Evolutionary conservation across 495 filamentous ascomycete genomes (phyloP), one percentile per base, ranked within the genome.

Genomic region (Immersiella caudata): DNA sequence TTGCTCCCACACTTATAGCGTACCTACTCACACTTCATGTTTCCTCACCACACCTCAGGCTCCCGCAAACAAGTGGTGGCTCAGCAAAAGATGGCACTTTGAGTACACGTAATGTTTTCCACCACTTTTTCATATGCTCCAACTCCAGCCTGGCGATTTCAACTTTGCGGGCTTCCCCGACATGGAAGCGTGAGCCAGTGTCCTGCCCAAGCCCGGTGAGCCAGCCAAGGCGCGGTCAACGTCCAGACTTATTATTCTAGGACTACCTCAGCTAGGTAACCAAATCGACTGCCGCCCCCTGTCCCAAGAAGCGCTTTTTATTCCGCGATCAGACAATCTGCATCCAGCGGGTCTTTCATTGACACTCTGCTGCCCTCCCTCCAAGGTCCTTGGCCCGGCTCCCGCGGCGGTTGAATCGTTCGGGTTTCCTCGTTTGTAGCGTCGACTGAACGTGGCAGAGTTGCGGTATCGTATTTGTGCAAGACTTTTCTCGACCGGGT

Each of bases 41-140:
- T 11, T 22, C 6, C 29, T 21, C 29, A 33, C n/a, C 12, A 29
- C 16, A 22, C 57, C 9, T 27, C n/a, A 46, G 16, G 33, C 60
- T 18, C 7, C n/a, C 24, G 21, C 35, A 50, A n/a, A 6, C 16
- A 21, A 24, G n/a, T 33, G n/a, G 36, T 36, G 49, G 50, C 49
- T 33, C 49, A 64, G 62, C 49, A 64, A 56, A 64, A 56, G 49
- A 64, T 64, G 62, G 46, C 14, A 64, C 55, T 64, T 35, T 55
- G 35, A 25, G 60, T 14, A 33, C n/a, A 50, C 60, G 25, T 14
- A 14, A 33, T 59, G 18, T 55, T 22, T 55, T n/a, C 7, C 20
- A 24, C 7, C n/a, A 22, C 20, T 26, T 26, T 11, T 22, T 2
- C 40, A 46, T 46, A 46, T 46, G 40, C 11, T 14, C 4, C 2